Conservation (phyloP, 1,284 basidiomycete genomes). For the Ganoderma sp. region DNA sequence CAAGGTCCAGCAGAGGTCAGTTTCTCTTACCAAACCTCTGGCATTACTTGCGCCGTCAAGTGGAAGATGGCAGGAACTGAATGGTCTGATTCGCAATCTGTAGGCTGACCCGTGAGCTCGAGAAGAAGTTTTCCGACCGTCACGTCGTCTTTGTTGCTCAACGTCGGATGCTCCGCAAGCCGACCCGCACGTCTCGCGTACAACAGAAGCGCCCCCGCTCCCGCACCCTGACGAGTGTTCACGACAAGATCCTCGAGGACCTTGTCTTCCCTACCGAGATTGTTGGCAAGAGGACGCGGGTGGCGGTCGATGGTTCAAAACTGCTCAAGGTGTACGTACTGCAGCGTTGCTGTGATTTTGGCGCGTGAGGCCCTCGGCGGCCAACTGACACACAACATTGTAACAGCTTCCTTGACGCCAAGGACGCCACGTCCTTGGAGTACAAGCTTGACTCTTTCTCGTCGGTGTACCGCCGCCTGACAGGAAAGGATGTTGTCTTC, state of each 20-base stretch:
- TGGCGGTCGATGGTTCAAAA: conserved; percentile 90
- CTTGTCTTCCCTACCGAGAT: conserved; percentile 99
- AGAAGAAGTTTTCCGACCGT: conserved; percentile 99
- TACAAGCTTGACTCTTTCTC: conserved; percentile 99
- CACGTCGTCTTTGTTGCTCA: conserved; percentile 99
- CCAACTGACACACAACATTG: conserved; percentile 23
- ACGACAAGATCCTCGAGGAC: conserved; percentile 98
- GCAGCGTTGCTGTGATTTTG: neutral
- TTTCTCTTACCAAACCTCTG: neutral
- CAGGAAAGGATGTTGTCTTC: conserved; percentile 93
- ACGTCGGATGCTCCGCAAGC: conserved; percentile 98
- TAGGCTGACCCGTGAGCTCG: conserved; percentile 97
- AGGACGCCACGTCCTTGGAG: conserved; percentile 98
- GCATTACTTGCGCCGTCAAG: neutral
- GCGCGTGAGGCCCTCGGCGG: neutral
- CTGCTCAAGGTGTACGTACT: conserved; percentile 84
- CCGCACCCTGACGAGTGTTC: conserved; percentile 96
- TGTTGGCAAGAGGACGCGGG: conserved; percentile 96
- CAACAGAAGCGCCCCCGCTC: conserved; percentile 97
- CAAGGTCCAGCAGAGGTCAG: conserved; percentile 97
- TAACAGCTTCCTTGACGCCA: conserved; percentile 92
- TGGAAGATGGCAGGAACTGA: neutral
- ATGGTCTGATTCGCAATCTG: conserved; percentile 13
- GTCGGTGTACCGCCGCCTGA: conserved; percentile 92
- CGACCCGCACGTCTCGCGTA: conserved; percentile 90